Evolutionary conservation across 441 rosid genomes (phyloP), one percentile per base, ranked within the genome.

Genomic region (Euphorbia corollata): DNA sequence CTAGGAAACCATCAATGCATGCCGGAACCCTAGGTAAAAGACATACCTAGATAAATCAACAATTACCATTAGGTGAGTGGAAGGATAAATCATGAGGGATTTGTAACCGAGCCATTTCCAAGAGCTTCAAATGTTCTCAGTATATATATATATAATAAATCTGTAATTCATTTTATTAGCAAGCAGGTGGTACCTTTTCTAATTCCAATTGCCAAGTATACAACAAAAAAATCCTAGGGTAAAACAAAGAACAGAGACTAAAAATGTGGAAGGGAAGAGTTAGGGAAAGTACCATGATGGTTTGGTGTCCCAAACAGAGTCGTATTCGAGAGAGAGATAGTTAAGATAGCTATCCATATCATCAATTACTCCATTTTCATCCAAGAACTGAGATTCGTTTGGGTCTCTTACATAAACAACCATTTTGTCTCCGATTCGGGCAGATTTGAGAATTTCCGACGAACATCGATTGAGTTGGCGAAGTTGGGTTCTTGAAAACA

Each of bases 221-320:
- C 57, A 64, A 5, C 58, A 30, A 27, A 48, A 16, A 13, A 10
- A 19, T n/a, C 19, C 41, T 36, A 36, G 41, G 41, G 7, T 15
- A 24, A 45, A 48, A 0, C 2, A 0, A 47, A 32, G 12, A 10
- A 5, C 65, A 0, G 1, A 36, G 0, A 36, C 3, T 15, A 50
- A 50, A 50, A 16, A 50, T 5, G 22, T 16, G 18, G 22, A 16
- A 20, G 60, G 0, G 24, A 39, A 39, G 43, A 56, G 53, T 9
- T 51, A 34, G 16, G 4, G 54, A 19, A 41, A 5, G 9, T 71
- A 92, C 96, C 98, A 92, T 58, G 88, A 86, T 7, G 98, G 96
- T 72, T 88, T 88, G 41, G 97, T 92, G 81, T 92, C 98, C 98
- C 98, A 90, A n/a, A 92, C 96, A 30, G 96, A 87, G 68, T 92